Evolutionary conservation across 306 rosid species (phyloP).

Genomic region (Prunus davidiana): DNA sequence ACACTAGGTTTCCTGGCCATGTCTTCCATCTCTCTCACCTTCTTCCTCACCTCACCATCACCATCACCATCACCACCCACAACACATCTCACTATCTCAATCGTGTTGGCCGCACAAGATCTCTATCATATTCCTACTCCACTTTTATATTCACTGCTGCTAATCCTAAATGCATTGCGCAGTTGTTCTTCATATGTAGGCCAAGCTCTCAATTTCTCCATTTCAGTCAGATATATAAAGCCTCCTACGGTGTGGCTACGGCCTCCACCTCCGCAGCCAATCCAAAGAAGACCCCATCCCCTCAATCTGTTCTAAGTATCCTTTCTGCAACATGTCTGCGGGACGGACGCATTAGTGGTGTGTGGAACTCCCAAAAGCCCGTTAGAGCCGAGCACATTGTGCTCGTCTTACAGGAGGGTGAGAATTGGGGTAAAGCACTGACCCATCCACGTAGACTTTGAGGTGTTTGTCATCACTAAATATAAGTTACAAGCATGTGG

Average conservation of each 20-base stretch:
- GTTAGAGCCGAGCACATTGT: background rate
- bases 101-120: background rate
- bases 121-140: background rate
- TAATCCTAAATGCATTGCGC: too few relatives aligned
- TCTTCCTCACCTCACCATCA: constrained; percentile 23
- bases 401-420: background rate
- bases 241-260: too few relatives aligned
- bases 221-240: too few relatives aligned
- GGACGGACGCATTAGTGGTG: too few relatives aligned
- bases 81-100: background rate
- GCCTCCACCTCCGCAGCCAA: too few relatives aligned
- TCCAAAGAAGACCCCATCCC: too few relatives aligned
- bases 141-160: too few relatives aligned
- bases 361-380: too few relatives aligned
- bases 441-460: background rate
- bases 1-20: constrained; percentile 32
- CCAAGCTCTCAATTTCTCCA: too few relatives aligned
- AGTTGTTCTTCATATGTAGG: too few relatives aligned
- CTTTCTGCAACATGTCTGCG: too few relatives aligned
- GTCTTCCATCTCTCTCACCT: constrained; percentile 36
- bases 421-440: background rate
- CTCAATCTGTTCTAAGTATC: too few relatives aligned
- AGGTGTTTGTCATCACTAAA: background rate
- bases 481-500: background rate
- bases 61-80: background rate